phyloP scores from a whole-genome alignment of 768 basidiomycete genomes.

The Suillus americanus region DNA sequence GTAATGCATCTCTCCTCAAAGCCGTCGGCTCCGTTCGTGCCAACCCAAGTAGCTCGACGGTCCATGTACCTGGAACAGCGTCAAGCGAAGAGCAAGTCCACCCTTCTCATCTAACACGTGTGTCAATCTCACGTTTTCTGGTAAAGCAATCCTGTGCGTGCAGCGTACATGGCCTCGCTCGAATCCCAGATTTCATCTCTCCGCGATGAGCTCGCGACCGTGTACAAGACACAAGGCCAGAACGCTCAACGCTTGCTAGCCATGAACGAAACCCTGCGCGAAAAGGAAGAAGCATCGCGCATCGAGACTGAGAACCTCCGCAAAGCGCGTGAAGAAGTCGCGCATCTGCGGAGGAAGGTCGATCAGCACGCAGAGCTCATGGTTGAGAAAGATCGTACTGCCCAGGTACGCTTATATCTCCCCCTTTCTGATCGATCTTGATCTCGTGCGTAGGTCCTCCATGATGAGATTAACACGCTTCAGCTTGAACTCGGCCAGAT shows the following conservation, averaged over 20 bases:
- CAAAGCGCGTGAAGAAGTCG: conserved; percentile 74
- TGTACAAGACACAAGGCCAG: conserved; percentile 96
- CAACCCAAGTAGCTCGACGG: conserved; percentile 62
- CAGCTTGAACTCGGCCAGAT: conserved; percentile 90
- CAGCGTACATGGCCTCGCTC: conserved; percentile 87
- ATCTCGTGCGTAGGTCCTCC: conserved; percentile 62
- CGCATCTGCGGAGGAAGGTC: conserved; percentile 68
- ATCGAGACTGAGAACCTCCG: conserved; percentile 80
- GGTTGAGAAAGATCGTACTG: conserved; percentile 84
- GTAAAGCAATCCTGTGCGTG: conserved; percentile 75
- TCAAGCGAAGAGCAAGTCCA: conserved; percentile 65
- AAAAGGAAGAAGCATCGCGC: conserved; percentile 86
- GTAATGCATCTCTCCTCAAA: conserved; percentile 85
- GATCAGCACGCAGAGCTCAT: conserved; percentile 83
- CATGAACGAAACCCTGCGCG: conserved; percentile 93
- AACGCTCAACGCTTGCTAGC: conserved; percentile 90
- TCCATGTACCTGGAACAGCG: conserved; percentile 54
- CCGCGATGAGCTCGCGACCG: conserved; percentile 88
- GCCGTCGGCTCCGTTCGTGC: conserved; percentile 74
- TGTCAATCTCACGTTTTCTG: conserved; percentile 1
- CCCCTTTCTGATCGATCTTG: conserved; percentile 4
- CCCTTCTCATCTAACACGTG: neutral
- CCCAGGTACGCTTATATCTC: conserved; percentile 57
- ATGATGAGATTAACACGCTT: conserved; percentile 92
- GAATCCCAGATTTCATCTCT: conserved; percentile 92